Conservation (phyloP, 2,329 filamentous ascomycete genomes). For the Pseudogymnoascus sp. region DNA sequence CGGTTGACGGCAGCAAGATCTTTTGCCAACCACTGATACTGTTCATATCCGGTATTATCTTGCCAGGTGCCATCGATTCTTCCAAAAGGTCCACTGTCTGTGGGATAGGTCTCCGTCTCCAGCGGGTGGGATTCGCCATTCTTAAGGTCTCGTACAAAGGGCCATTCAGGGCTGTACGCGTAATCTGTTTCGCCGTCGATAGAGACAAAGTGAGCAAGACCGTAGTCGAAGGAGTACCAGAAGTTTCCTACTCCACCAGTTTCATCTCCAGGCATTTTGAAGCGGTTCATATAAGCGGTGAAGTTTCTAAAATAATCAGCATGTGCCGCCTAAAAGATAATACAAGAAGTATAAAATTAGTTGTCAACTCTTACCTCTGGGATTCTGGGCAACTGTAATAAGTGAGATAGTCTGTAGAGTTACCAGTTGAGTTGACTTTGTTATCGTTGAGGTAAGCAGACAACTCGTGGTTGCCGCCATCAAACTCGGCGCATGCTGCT, state of each 20-base stretch:
- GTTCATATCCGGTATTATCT: conserved; percentile 37
- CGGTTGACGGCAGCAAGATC: conserved; percentile 24
- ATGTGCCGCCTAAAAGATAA: neutral
- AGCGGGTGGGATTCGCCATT: conserved; percentile 36
- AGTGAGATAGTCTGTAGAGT: conserved; percentile 31
- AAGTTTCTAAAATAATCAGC: conserved; percentile 33
- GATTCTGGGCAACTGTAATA: conserved; percentile 47
- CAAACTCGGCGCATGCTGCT: neutral
- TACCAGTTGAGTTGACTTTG: conserved; percentile 35
- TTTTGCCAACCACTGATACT: conserved; percentile 39
- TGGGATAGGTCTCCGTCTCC: conserved; percentile 37
- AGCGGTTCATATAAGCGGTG: conserved; percentile 44
- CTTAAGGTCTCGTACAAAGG: conserved; percentile 36
- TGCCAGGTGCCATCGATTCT: conserved; percentile 33
- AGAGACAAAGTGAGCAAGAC: conserved; percentile 43
- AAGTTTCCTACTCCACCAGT: conserved; percentile 43
- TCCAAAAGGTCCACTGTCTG: conserved; percentile 44
- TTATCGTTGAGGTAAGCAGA: conserved; percentile 40
- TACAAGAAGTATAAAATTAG: neutral
- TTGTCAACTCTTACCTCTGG: conserved; percentile 32
- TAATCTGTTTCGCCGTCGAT: conserved; percentile 44
- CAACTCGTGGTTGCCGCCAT: neutral
- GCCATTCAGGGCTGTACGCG: conserved; percentile 38
- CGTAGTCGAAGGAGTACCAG: conserved; percentile 49
- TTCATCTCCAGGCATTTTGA: conserved; percentile 43